Evolutionary conservation across 2,329 filamentous ascomycete species (phyloP).

Genomic region (Diaporthe eres): DNA sequence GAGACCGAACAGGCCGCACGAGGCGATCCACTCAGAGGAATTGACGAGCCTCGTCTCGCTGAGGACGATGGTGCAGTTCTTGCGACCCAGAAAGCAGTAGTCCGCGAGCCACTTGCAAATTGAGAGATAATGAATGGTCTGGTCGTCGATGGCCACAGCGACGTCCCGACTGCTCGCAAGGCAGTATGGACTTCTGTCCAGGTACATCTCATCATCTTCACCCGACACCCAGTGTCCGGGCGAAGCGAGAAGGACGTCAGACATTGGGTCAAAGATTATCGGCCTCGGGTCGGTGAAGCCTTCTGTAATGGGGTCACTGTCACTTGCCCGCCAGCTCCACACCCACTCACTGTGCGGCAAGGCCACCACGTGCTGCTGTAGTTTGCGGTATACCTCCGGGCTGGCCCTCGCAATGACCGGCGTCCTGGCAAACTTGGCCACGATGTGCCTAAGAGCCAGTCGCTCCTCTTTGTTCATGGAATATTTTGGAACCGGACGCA

Average conservation of each 20-base stretch:
- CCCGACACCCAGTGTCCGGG: no score
- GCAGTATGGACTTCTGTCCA: neutral
- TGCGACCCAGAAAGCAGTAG: neutral
- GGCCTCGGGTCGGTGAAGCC: neutral
- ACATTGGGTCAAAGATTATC: neutral
- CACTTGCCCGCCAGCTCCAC: neutral
- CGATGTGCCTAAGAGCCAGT: neutral
- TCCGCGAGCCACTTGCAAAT: no score
- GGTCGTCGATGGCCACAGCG: neutral
- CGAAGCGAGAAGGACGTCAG: neutral
- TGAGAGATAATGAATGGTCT: rapidly evolving
- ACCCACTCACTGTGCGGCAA: neutral
- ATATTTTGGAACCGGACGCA: neutral
- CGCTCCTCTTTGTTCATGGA: neutral
- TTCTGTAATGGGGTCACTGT: rapidly evolving
- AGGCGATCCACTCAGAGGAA: neutral
- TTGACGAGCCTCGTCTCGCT: neutral
- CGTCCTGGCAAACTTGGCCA: neutral
- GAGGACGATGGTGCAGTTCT: slow-evolving; percentile 14
- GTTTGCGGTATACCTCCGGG: neutral
- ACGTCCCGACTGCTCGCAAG: neutral
- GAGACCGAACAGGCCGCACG: slow-evolving; percentile 2
- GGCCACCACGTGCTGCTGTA: neutral
- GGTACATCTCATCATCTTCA: neutral
- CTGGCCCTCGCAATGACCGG: neutral